phyloP scores from a whole-genome alignment of 2,329 filamentous ascomycete species.

The Botrytis fabae region DNA sequence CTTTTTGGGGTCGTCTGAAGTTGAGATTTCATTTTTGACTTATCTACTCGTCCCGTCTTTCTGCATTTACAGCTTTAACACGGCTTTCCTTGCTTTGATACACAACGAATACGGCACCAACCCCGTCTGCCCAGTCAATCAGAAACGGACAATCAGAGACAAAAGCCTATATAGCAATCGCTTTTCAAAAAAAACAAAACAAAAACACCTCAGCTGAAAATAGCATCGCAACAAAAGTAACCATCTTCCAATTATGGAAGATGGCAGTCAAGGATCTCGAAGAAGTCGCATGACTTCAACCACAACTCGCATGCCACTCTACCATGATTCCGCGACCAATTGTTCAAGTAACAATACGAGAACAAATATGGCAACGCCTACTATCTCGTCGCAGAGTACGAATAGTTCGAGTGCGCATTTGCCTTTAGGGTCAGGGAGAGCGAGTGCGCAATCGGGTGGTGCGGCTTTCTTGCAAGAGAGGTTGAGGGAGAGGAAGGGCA shows the following conservation, averaged over 20 bases:
- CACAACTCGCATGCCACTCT: slow-evolving; percentile 4
- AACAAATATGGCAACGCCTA: slow-evolving; percentile 32
- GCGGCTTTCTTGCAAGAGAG: slow-evolving; percentile 40
- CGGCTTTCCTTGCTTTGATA: slow-evolving; percentile 3
- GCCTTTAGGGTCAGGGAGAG: slow-evolving; percentile 22
- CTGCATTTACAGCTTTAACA: neutral
- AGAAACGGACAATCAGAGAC: neutral
- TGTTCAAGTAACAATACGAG: slow-evolving; percentile 32
- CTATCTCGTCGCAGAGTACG: slow-evolving; percentile 17
- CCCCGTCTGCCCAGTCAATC: neutral
- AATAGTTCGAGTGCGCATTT: slow-evolving; percentile 29
- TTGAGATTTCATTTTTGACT: slow-evolving; percentile 2
- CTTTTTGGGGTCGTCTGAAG: neutral
- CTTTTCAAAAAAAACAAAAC: neutral
- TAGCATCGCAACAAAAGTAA: neutral
- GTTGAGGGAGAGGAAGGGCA: slow-evolving; percentile 41
- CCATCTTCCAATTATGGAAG: slow-evolving; percentile 20
- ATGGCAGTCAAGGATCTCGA: slow-evolving; percentile 21
- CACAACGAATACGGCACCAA: neutral
- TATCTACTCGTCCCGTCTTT: neutral
- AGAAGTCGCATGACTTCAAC: slow-evolving; percentile 25
- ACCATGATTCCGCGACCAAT: slow-evolving; percentile 26
- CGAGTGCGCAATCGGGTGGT: slow-evolving; percentile 27
- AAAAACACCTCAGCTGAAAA: neutral
- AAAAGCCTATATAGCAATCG: neutral